These are phyloP conservation scores for Penicillium sp. DNA, from an alignment of 2,329 filamentous ascomycete species.

Conservation along the genomic window DNA sequence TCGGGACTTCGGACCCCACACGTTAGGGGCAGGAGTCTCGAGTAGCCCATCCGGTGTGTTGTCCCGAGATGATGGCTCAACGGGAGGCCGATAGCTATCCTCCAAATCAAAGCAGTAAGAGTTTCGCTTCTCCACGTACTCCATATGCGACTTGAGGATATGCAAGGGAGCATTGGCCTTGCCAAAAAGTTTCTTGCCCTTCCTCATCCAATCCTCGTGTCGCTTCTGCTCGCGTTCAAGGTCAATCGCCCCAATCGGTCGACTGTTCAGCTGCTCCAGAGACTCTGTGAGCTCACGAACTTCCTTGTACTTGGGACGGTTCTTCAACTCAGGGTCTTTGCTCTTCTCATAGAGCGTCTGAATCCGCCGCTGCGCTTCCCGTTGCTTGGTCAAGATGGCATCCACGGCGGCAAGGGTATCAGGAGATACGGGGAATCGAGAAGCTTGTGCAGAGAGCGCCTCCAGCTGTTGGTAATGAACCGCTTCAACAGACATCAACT, in stretches of 20 bases:
- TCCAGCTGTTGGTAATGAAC: constrained; percentile 95
- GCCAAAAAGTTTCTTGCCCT: constrained; percentile 95
- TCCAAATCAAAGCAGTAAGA: constrained; percentile 86
- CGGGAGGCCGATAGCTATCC: constrained; percentile 85
- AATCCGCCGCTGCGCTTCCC: constrained; percentile 89
- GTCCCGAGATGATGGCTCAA: constrained; percentile 88
- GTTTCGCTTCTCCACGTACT: constrained; percentile 88
- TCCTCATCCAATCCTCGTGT: constrained; percentile 99
- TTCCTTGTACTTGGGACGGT: constrained; percentile 84
- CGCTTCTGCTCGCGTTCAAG: constrained; percentile 92
- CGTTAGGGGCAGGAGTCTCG: constrained; percentile 41
- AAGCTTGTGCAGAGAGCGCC: constrained; percentile 82
- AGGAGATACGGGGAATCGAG: constrained; percentile 75
- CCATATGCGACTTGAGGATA: constrained; percentile 92
- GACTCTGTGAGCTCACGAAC: constrained; percentile 89
- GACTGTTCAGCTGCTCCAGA: constrained; percentile 86
- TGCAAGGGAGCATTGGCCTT: constrained; percentile 97
- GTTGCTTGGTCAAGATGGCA: constrained; percentile 90
- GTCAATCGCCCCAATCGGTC: constrained; percentile 86
- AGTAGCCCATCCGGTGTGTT: constrained; percentile 65
- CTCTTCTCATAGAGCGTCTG: constrained; percentile 78
- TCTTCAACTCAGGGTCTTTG: constrained; percentile 72
- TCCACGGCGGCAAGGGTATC: constrained; percentile 84
- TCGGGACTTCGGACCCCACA: constrained; percentile 55
- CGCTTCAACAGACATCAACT: constrained; percentile 87